These are phyloP conservation scores for Tilletiopsis washingtonensis DNA, from an alignment of 1,284 basidiomycete species.

Conservation along the genomic window DNA sequence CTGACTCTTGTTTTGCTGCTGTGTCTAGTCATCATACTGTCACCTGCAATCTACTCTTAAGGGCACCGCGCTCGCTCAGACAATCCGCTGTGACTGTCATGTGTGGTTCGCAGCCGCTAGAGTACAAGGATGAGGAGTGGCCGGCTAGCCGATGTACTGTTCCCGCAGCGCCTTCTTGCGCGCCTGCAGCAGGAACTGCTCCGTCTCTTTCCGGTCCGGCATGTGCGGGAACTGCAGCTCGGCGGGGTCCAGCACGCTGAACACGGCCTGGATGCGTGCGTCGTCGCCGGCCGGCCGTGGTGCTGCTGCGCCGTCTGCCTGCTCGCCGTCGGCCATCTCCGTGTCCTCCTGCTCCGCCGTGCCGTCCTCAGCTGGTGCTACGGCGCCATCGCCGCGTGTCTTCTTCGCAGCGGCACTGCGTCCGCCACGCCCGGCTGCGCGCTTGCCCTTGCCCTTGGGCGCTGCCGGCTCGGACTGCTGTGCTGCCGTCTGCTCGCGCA, in stretches of 20 bases:
- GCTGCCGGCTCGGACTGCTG: background rate
- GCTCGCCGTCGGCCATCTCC: constrained; percentile 8
- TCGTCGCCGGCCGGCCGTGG: constrained; percentile 32
- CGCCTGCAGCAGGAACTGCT: constrained; percentile 64
- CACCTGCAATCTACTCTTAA: too few species aligned
- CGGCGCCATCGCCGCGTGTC: background rate
- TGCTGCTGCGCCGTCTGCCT: constrained; percentile 12
- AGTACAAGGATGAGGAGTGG: too few species aligned
- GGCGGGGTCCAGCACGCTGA: constrained; percentile 60
- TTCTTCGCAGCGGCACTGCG: constrained; percentile 7
- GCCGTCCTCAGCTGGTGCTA: background rate
- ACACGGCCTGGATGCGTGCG: background rate
- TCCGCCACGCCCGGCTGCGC: background rate
- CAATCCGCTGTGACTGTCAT: too few species aligned
- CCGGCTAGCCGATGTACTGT: too few species aligned
- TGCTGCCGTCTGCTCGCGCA: background rate
- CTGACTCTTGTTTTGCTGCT: too few species aligned
- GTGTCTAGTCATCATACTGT: too few species aligned
- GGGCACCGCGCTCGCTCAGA: too few species aligned
- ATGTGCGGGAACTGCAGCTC: constrained; percentile 59
- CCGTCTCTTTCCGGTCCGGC: constrained; percentile 60
- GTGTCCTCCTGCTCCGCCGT: background rate
- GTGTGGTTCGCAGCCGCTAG: too few species aligned
- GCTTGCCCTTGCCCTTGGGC: background rate
- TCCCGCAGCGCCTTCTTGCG: constrained; percentile 75